These are phyloP conservation scores for Ceratobasidium sp. DNA, from an alignment of 1,284 basidiomycete species.

Conservation along the genomic window DNA sequence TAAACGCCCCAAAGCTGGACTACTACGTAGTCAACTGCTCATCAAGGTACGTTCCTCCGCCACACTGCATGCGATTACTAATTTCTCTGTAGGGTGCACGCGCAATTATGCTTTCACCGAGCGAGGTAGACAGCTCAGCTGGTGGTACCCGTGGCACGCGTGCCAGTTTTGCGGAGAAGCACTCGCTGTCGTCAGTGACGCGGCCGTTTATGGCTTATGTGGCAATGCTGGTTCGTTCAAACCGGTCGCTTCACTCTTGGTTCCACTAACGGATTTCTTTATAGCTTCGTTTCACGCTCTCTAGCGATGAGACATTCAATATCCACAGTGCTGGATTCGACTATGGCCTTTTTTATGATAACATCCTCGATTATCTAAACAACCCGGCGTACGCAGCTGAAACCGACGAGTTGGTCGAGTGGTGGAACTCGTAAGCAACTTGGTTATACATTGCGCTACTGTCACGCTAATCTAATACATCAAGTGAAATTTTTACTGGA, in stretches of 20 bases:
- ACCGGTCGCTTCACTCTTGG: not conserved
- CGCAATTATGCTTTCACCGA: constrained; percentile 7
- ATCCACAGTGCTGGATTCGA: not conserved
- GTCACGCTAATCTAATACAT: too few species aligned
- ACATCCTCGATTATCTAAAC: not conserved
- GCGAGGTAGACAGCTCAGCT: not conserved
- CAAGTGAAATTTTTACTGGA: too few species aligned
- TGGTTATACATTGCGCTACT: too few species aligned
- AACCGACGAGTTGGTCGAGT: constrained; percentile 11
- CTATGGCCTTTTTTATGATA: constrained; percentile 7
- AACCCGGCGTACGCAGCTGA: constrained; percentile 7
- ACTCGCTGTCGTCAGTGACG: not conserved
- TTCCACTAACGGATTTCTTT: not conserved
- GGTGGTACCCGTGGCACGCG: not conserved
- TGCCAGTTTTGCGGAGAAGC: not conserved
- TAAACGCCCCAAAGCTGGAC: not conserved
- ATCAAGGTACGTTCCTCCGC: not conserved
- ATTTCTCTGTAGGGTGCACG: not conserved
- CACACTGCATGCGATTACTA: not conserved
- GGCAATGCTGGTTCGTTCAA: not conserved
- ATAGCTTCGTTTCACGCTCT: constrained; percentile 17
- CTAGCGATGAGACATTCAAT: not conserved
- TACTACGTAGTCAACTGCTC: constrained; percentile 4
- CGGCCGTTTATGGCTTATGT: constrained; percentile 14
- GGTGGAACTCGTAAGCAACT: constrained; percentile 33